These are phyloP conservation scores for Auricularia cornea DNA, from an alignment of 768 basidiomycete genomes.

Conservation along the genomic window DNA sequence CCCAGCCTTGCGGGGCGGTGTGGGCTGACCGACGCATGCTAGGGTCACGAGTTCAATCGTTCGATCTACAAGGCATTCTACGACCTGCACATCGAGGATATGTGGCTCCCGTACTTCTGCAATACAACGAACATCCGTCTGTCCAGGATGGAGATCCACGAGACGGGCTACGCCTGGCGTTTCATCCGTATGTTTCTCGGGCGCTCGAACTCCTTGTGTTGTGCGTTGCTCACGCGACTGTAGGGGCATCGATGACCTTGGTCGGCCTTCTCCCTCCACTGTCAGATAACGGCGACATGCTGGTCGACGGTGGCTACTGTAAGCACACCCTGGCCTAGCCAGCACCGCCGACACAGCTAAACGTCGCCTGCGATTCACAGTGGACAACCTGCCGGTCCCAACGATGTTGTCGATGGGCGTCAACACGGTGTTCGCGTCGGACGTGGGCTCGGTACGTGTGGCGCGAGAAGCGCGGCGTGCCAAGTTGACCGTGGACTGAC, in stretches of 20 bases:
- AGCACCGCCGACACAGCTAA: neutral
- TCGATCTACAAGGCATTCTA: conserved; percentile 94
- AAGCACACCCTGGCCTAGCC: conserved; percentile 20
- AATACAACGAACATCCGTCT: conserved; percentile 97
- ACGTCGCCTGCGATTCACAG: conserved; percentile 28
- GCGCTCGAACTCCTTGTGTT: neutral
- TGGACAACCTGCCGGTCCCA: conserved; percentile 84
- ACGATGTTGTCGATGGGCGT: conserved; percentile 92
- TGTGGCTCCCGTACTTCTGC: conserved; percentile 98
- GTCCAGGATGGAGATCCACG: conserved; percentile 94
- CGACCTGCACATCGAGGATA: conserved; percentile 90
- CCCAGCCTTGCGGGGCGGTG: too few relatives aligned
- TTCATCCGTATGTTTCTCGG: conserved; percentile 55
- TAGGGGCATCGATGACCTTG: conserved; percentile 94
- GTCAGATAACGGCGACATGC: conserved; percentile 87
- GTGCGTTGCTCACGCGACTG: neutral
- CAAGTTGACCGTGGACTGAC: neutral
- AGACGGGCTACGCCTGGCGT: conserved; percentile 98
- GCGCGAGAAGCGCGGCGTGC: neutral
- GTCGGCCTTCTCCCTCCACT: conserved; percentile 92
- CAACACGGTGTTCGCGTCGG: conserved; percentile 81
- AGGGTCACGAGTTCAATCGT: conserved; percentile 95
- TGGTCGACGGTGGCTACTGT: conserved; percentile 89
- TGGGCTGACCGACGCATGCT: too few relatives aligned
- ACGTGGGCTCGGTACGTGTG: conserved; percentile 74